phyloP scores from a whole-genome alignment of 345 rosid genomes.

The Heritiera fomes region DNA sequence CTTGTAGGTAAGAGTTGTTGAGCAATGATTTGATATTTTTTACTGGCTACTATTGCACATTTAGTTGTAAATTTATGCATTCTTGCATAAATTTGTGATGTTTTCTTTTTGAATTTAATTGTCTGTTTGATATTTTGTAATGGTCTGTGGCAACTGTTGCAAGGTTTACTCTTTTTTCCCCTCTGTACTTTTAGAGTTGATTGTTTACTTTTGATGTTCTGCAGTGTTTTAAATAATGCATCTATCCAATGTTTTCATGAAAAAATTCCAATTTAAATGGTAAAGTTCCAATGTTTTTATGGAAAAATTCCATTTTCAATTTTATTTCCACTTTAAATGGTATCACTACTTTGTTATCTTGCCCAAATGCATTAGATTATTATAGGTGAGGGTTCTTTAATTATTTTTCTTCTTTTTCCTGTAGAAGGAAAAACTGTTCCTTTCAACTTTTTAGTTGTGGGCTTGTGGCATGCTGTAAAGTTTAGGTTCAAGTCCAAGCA shows the following conservation, averaged over 20 bases:
- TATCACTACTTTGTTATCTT: too few species aligned
- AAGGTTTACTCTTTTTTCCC: neutral
- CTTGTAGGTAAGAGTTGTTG: neutral
- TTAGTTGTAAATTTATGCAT: neutral
- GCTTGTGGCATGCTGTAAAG: too few species aligned
- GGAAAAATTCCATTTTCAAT: conserved; percentile 84
- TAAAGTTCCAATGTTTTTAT: too few species aligned
- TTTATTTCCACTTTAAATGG: too few species aligned
- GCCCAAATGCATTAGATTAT: too few species aligned
- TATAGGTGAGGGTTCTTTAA: too few species aligned
- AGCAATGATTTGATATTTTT: neutral
- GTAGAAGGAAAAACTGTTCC: too few species aligned
- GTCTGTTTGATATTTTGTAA: neutral
- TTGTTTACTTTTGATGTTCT: conserved; percentile 1
- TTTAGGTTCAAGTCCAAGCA: too few species aligned
- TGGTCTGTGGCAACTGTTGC: neutral
- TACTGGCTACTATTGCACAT: neutral
- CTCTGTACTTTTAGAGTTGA: conserved; percentile 9
- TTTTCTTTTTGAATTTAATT: neutral
- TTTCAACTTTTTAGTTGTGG: too few species aligned
- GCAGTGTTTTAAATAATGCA: conserved; percentile 72
- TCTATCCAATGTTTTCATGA: conserved; percentile 78
- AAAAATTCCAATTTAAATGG: conserved; percentile 66
- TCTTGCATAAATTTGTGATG: neutral
- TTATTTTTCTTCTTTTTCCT: too few species aligned